Percentiles rank a stretch among this genome's conserved stretches.
Conservation (phyloP, 1,284 basidiomycete species). For the Mycena sp. region DNA sequence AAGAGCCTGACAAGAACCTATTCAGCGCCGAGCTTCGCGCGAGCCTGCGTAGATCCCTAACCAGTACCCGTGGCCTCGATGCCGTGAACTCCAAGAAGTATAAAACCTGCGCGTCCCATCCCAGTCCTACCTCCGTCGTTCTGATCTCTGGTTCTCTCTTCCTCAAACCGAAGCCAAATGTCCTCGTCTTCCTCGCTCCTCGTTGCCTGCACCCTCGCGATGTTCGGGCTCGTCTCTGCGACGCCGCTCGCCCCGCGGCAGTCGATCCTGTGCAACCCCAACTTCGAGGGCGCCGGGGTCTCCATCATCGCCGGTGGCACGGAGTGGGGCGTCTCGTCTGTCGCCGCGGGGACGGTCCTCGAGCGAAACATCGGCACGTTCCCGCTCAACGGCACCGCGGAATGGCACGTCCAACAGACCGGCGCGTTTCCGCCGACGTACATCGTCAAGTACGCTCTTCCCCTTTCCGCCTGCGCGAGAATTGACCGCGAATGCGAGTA, state of each 20-base stretch:
- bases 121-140: too few relatives aligned
- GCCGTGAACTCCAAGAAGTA: too few relatives aligned
- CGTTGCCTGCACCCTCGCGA: background rate
- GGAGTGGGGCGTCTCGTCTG: too few relatives aligned
- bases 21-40: too few relatives aligned
- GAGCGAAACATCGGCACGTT: background rate
- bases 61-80: too few relatives aligned
- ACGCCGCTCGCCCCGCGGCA: background rate
- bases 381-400: background rate
- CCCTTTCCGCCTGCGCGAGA: background rate
- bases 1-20: too few relatives aligned
- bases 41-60: too few relatives aligned
- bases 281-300: constrained; percentile 16
- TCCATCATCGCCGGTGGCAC: constrained; percentile 5
- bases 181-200: background rate
- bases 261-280: constrained; percentile 8
- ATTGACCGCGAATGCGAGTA: background rate
- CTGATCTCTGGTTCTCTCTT: too few relatives aligned
- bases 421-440: background rate
- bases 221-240: background rate
- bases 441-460: constrained; percentile 1
- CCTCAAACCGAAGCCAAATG: background rate
- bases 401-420: constrained; percentile 19
- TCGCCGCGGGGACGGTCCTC: constrained; percentile 13
- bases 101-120: too few relatives aligned